A percentile compares a stretch with the other conserved stretches of the same genome.
Conservation (phyloP, 257 asterid genomes). For the Craterostigma plantagineum region DNA sequence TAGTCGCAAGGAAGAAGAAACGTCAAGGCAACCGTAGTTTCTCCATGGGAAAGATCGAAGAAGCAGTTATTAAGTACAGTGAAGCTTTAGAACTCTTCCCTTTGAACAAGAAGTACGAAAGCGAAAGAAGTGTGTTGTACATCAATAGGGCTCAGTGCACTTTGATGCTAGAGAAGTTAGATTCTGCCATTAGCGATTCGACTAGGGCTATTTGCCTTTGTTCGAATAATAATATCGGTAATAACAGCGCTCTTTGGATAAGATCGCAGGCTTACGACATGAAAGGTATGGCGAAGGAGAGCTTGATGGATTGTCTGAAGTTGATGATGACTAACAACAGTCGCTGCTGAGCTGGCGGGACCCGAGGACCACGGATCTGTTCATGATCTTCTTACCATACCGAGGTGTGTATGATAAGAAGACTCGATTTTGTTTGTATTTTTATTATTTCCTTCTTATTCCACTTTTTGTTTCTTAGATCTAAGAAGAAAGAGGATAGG, state of each 20-base stretch:
- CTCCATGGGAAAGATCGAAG: conserved; percentile 29
- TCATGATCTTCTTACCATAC: too few relatives aligned
- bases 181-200: conserved; percentile 55
- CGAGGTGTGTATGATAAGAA: too few relatives aligned
- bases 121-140: conserved; percentile 36
- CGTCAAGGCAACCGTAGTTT: conserved; percentile 37
- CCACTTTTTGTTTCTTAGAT: too few relatives aligned
- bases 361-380: too few relatives aligned
- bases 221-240: conserved; percentile 44
- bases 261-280: conserved; percentile 73
- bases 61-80: conserved; percentile 31
- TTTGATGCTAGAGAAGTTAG: conserved; percentile 25
- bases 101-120: conserved; percentile 22
- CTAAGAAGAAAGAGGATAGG: too few relatives aligned
- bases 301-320: conserved; percentile 62
- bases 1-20: conserved; percentile 18
- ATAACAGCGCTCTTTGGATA: conserved; percentile 58
- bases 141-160: conserved; percentile 52
- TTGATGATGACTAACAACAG: too few relatives aligned
- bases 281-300: conserved; percentile 69
- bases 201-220: conserved; percentile 67
- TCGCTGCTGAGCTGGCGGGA: too few relatives aligned
- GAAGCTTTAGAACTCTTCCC: conserved; percentile 56
- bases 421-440: too few relatives aligned
- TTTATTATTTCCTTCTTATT: too few relatives aligned